Conservation (phyloP, 1,284 basidiomycete genomes). For the Heliocybe sulcata region DNA sequence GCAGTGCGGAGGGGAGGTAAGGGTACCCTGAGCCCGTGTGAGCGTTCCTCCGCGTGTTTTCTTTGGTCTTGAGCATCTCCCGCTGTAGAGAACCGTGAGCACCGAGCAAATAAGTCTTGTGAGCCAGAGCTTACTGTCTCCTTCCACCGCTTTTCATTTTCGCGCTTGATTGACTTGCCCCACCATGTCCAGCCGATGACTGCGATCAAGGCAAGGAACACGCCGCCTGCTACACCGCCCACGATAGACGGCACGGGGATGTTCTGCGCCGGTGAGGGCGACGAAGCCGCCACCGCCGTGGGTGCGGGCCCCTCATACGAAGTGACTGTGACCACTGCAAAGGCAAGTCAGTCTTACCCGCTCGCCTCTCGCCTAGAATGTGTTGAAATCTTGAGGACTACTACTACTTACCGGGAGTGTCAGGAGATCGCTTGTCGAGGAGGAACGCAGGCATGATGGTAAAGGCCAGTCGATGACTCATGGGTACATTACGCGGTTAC, state of each 20-base stretch:
- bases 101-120: background rate
- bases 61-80: conserved; percentile 21
- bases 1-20: conserved; percentile 13
- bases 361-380: background rate
- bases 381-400: background rate
- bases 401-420: background rate
- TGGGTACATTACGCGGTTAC: background rate
- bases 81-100: conserved; percentile 12
- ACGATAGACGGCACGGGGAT: conserved; percentile 44
- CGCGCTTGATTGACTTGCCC: conserved; percentile 35
- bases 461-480: background rate
- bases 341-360: background rate
- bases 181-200: conserved; percentile 43
- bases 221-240: conserved; percentile 41
- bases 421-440: background rate
- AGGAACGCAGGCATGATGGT: background rate
- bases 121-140: conserved; percentile 28
- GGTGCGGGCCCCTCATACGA: conserved; percentile 14
- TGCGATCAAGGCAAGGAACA: conserved; percentile 34
- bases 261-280: background rate
- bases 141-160: conserved; percentile 25
- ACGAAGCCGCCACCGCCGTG: background rate
- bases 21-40: conserved; percentile 10
- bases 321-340: conserved; percentile 25
- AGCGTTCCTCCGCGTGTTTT: conserved; percentile 36